Base-by-base conservation (phyloP, 2,329 filamentous ascomycete species). In the Penicillium sp. region DNA sequence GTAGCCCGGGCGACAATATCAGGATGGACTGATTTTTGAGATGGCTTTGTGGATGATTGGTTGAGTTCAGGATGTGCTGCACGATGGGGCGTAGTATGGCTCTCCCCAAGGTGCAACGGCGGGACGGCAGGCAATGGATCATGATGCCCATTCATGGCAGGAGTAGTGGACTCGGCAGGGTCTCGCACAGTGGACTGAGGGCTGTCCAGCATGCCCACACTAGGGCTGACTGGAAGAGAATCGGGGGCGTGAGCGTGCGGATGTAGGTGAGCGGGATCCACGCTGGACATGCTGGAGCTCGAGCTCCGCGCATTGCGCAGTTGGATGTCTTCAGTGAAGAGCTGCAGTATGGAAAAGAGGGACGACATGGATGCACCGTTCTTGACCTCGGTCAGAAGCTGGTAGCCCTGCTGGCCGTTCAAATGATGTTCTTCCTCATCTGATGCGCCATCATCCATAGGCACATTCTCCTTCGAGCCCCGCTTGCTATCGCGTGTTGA, bases 361-460 rank as follows among this genome's bases (percentile, higher is more conserved):
- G 93, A 98, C 4, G 93, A 98, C 91, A 98, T 96, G 1, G 94
- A 91, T 1, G 93, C 90, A 10, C 93, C 93, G 57, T 98, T 98
- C 58, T 93, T 94, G 37, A 98, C 91, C 66, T 98, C 94, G 0
- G 93, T 98, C 38, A 98, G 74, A 26, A 98, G 77, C 62, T 97
- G 93, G 58, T 98, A 98, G 20, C 85, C 87, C 61, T 95, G 89
- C 41, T 87, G 82, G 6, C 77, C 79, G 4, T 77, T 67, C 20
- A 75, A 68, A 27, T 73, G 69, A 28, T 76, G 71, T 18, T 84
- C 83, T n/a, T 88, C 84, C n/a, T 86, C 84, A 44, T 78, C 77
- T 3, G 79, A 79, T 7, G 76, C 73, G n/a, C 74, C 76, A 19
- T 71, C 70, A 9, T 51, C 69, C 60, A 40, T 60, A 55, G 46